Evolutionary conservation across 768 basidiomycete species (phyloP).

Genomic region (Daedaleopsis nitida): DNA sequence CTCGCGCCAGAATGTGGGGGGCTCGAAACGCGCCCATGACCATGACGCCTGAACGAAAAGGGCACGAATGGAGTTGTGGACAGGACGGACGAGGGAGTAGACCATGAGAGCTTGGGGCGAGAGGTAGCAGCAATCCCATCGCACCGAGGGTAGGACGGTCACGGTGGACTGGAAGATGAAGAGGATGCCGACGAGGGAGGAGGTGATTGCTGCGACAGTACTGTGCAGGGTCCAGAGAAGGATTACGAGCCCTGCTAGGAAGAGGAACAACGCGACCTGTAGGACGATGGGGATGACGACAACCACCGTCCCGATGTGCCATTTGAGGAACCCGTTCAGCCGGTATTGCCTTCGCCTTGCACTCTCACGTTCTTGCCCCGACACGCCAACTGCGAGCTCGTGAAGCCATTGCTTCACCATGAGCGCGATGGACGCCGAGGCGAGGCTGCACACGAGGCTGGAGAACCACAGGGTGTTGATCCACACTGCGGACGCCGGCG

Average conservation of each 20-base stretch:
- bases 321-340: conserved; percentile 22
- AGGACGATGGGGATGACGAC: conserved; percentile 23
- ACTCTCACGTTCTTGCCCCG: conserved; percentile 19
- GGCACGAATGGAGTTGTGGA: not conserved
- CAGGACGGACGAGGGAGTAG: not conserved
- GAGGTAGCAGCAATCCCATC: conserved; percentile 20
- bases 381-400: conserved; percentile 16
- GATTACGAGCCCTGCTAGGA: conserved; percentile 22
- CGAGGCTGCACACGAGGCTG: conserved; percentile 27
- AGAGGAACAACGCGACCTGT: conserved; percentile 18
- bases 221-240: conserved; percentile 23
- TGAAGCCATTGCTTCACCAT: conserved; percentile 32
- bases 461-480: conserved; percentile 29
- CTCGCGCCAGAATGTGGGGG: not conserved
- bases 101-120: conserved; percentile 19
- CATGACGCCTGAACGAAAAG: not conserved
- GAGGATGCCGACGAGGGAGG: conserved; percentile 9
- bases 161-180: conserved; percentile 17
- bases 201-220: conserved; percentile 20
- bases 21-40: not conserved
- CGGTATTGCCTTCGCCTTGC: conserved; percentile 28
- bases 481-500: conserved; percentile 7
- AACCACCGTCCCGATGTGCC: conserved; percentile 27
- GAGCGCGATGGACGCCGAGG: conserved; percentile 26
- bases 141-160: conserved; percentile 20